Evolutionary conservation across 2,329 filamentous ascomycete genomes (phyloP), one percentile per base, ranked within the genome.

Genomic region (Alternaria incomplexa): DNA sequence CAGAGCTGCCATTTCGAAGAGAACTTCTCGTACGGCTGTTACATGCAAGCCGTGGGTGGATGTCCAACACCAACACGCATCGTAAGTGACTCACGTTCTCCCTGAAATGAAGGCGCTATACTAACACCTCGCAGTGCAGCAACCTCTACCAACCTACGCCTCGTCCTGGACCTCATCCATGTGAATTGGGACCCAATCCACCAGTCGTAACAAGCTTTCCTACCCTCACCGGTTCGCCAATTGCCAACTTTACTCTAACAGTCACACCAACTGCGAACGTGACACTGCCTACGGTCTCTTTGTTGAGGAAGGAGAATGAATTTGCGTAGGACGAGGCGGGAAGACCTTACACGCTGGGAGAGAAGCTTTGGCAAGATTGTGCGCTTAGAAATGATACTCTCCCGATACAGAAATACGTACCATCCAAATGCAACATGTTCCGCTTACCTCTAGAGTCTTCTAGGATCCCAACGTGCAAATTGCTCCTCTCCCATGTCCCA

Each of bases 1-100:
- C 51, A 77, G 74, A 61, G 59, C 51, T 77, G 74, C 54, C 65
- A 72, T 56, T 77, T 75, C 53, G 73, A 77, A 62, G 73, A 75
- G 53, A 67, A 69, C 53, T 74, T 76, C 61, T 75, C 73, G 1
- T 73, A 65, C 32, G 64, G 68, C 13, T 77, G 74, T 64, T 75
- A 71, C 66, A 76, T 73, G 36, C 65, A 66, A n/a, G 73, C 72
- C 7, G 65, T 64, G 6, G 69, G 62, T 28, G 74, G 73, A 7
- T 77, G 74, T 54, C 73, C 75, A 13, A 69, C 68, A 6, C 73
- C 73, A 13, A 76, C 73, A 9, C 61, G 73, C 44, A 36, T 62
- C 13, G 74, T 77, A 70, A 61, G 67, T 66, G 6, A n/a, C 22
- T 52, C 11, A 40, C 44, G n/a, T 43, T 22, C 9, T 26, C n/a